A percentile compares a stretch with the other conserved stretches of the same genome.
phyloP scores from a whole-genome alignment of 768 basidiomycete species.

The Epithele typhae region DNA sequence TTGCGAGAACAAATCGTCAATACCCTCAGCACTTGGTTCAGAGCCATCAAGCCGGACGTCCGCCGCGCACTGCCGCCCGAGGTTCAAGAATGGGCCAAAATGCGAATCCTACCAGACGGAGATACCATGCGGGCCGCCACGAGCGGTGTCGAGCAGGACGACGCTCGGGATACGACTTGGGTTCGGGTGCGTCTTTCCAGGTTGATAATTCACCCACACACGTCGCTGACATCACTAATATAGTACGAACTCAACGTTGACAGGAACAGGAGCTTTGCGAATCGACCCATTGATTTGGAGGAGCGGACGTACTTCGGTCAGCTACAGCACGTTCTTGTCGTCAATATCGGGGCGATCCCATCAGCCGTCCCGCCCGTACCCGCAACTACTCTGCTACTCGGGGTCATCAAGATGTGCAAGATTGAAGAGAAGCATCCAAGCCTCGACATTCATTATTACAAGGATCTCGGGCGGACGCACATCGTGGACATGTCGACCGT shows the following conservation, averaged over 20 bases:
- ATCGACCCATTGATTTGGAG: neutral
- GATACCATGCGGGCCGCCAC: slow-evolving; percentile 25
- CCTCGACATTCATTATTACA: slow-evolving; percentile 20
- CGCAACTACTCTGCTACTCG: slow-evolving; percentile 18
- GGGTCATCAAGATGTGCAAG: slow-evolving; percentile 19
- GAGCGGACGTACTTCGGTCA: slow-evolving; percentile 29
- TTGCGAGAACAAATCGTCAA: neutral
- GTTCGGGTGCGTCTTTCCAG: slow-evolving; percentile 30
- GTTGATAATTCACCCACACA: too few relatives aligned
- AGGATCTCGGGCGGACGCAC: slow-evolving; percentile 5
- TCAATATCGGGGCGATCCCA: slow-evolving; percentile 9
- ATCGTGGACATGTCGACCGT: slow-evolving; percentile 22
- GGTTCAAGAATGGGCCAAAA: slow-evolving; percentile 24
- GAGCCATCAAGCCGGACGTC: neutral
- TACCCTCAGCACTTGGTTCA: neutral
- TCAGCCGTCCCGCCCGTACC: neutral
- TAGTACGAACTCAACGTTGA: slow-evolving; percentile 9
- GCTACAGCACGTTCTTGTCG: slow-evolving; percentile 27
- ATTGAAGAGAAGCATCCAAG: neutral
- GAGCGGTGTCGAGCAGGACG: slow-evolving; percentile 14
- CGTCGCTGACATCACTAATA: too few relatives aligned
- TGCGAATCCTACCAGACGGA: slow-evolving; percentile 23
- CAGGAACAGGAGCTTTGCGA: slow-evolving; percentile 14
- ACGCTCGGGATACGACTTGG: slow-evolving; percentile 28
- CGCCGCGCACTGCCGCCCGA: neutral